A percentile compares a stretch with the other conserved stretches of the same genome.
These are phyloP conservation scores for Nitzschia palea DNA, from an alignment of 108 stramenopile species.

Conservation along the genomic window DNA sequence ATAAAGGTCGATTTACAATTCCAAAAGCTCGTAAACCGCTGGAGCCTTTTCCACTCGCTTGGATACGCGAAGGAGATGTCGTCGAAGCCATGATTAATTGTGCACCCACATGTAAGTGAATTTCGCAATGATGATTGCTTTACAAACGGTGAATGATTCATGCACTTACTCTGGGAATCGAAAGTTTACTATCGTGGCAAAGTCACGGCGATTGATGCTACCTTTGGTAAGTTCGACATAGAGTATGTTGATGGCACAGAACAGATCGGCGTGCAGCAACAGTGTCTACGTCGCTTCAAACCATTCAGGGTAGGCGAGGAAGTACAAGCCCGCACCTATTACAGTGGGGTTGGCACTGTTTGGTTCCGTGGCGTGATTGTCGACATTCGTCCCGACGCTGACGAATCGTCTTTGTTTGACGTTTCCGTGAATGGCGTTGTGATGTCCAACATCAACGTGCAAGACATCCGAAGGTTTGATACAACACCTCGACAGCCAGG, in stretches of 20 bases:
- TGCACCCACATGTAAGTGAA: neutral
- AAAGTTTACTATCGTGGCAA: neutral
- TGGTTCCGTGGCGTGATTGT: too few species aligned
- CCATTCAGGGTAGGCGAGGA: conserved; percentile 27
- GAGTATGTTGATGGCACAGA: neutral
- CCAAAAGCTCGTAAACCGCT: neutral
- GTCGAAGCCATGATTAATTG: conserved; percentile 27
- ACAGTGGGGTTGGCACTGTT: too few species aligned
- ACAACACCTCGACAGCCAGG: neutral
- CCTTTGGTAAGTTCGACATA: neutral
- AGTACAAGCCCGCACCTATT: too few species aligned
- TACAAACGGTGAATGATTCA: neutral
- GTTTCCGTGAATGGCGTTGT: too few species aligned
- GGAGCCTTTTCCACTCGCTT: conserved; percentile 33
- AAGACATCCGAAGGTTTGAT: neutral
- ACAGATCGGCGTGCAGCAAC: conserved; percentile 9
- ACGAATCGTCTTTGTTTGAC: too few species aligned
- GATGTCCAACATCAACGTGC: too few species aligned
- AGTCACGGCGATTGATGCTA: neutral
- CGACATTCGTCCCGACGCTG: too few species aligned
- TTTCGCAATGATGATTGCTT: neutral
- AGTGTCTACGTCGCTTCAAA: conserved; percentile 29
- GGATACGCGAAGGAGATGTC: conserved; percentile 42
- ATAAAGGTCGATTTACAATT: neutral
- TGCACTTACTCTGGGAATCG: neutral